Percentiles rank a stretch among this genome's conserved stretches.
These are phyloP conservation scores for Solanum bukasovii DNA, from an alignment of 257 asterid species.

Conservation along the genomic window DNA sequence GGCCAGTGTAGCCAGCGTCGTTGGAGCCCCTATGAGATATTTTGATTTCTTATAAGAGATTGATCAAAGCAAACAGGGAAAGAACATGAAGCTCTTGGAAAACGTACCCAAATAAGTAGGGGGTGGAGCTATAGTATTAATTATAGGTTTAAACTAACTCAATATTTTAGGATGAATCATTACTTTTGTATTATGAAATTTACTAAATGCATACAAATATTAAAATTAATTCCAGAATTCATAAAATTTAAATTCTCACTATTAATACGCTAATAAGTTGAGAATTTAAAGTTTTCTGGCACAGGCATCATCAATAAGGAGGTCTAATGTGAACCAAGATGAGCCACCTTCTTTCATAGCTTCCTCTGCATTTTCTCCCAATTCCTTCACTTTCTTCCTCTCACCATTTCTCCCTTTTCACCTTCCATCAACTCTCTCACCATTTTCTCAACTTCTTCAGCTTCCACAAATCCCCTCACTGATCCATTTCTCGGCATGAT, in stretches of 20 bases:
- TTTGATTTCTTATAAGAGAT: not conserved
- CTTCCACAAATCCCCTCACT: constrained; percentile 35
- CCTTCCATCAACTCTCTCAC: constrained; percentile 40
- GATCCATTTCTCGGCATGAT: constrained; percentile 30
- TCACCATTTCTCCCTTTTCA: constrained; percentile 49
- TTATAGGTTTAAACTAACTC: too few relatives aligned
- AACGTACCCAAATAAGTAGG: not conserved
- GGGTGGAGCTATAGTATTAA: not conserved
- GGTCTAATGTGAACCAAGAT: not conserved
- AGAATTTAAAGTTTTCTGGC: too few relatives aligned
- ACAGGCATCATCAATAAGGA: not conserved
- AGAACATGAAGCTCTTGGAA: not conserved
- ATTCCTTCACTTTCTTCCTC: constrained; percentile 60
- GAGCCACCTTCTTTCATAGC: constrained; percentile 48
- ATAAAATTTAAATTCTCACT: too few relatives aligned
- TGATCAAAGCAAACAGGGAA: not conserved
- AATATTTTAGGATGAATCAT: too few relatives aligned
- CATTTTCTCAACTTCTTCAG: constrained; percentile 43
- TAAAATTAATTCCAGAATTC: too few relatives aligned
- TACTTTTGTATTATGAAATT: too few relatives aligned
- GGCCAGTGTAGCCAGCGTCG: not conserved
- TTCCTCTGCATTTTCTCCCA: constrained; percentile 61
- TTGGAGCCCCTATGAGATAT: not conserved
- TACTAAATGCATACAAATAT: too few relatives aligned
- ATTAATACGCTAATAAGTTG: too few relatives aligned